Percentiles rank a stretch among this genome's conserved stretches.
Evolutionary conservation across 2,329 filamentous ascomycete genomes (phyloP).

Genomic region (Xylaria sp.): DNA sequence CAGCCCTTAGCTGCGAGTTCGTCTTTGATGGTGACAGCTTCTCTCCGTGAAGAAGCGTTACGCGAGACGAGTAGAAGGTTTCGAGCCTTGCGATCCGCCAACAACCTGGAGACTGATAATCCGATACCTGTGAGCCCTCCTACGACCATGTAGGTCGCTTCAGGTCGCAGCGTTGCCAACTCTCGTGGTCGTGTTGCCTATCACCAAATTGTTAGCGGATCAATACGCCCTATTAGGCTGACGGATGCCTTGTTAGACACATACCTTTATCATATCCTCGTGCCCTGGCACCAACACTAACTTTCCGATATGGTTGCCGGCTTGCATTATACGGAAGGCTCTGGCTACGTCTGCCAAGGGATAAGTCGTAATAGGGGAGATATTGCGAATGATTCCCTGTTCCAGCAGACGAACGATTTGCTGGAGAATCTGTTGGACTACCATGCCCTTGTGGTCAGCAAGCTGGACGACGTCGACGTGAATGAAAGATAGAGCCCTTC

Average conservation of each 20-base stretch:
- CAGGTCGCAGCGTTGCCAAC: no score
- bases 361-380: not conserved
- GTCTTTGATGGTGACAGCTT: not conserved
- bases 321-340: not conserved
- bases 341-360: not conserved
- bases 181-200: no score
- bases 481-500: constrained; percentile 32
- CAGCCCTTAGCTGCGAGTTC: not conserved
- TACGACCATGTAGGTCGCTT: not conserved
- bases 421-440: not conserved
- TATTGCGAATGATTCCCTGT: not conserved
- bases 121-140: not conserved
- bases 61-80: not conserved
- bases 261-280: not conserved
- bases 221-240: no score
- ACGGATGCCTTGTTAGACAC: no score
- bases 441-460: not conserved
- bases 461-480: constrained; percentile 24
- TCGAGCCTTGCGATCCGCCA: not conserved
- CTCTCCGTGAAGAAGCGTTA: not conserved
- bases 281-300: not conserved
- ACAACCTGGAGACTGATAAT: not conserved
- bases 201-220: no score
- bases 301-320: not conserved
- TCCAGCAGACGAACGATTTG: not conserved